Percentiles rank a stretch among this genome's conserved stretches.
Evolutionary conservation across 768 basidiomycete genomes (phyloP).

Genomic region (Coprinellus micaceus): DNA sequence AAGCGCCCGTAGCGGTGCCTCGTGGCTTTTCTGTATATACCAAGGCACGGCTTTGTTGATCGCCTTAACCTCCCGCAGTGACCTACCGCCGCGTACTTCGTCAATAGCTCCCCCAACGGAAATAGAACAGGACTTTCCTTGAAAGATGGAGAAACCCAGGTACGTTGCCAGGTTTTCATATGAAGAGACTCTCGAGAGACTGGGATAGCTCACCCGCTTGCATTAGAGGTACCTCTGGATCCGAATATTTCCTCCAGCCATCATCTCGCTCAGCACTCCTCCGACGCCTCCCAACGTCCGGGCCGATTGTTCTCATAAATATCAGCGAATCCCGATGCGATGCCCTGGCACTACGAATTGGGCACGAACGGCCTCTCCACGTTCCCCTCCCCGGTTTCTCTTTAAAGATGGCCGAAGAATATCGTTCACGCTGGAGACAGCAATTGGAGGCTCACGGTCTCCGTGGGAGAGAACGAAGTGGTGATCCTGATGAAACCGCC

Average conservation of each 20-base stretch:
- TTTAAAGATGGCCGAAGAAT: neutral
- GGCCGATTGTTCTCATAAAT: slow-evolving; percentile 10
- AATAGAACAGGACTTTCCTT: too few relatives aligned
- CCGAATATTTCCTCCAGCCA: slow-evolving; percentile 5
- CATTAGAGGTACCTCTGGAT: neutral
- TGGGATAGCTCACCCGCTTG: neutral
- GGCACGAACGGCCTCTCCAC: neutral
- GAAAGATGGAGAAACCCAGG: too few relatives aligned
- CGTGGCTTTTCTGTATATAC: too few relatives aligned
- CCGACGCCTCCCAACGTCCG: neutral
- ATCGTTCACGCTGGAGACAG: neutral
- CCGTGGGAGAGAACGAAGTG: too few relatives aligned
- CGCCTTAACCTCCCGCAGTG: too few relatives aligned
- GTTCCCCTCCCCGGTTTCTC: slow-evolving; percentile 8
- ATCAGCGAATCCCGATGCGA: slow-evolving; percentile 2
- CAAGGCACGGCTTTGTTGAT: too few relatives aligned
- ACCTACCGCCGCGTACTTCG: too few relatives aligned
- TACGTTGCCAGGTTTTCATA: too few relatives aligned
- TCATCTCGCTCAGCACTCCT: neutral
- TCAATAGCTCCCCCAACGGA: too few relatives aligned
- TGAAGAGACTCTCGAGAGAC: neutral
- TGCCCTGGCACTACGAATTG: slow-evolving; percentile 2
- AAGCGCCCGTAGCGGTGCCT: too few relatives aligned
- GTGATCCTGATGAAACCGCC: too few relatives aligned
- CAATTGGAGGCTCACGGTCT: neutral